phyloP scores from a whole-genome alignment of 805 yeast species.

The Candida stauntonica region DNA sequence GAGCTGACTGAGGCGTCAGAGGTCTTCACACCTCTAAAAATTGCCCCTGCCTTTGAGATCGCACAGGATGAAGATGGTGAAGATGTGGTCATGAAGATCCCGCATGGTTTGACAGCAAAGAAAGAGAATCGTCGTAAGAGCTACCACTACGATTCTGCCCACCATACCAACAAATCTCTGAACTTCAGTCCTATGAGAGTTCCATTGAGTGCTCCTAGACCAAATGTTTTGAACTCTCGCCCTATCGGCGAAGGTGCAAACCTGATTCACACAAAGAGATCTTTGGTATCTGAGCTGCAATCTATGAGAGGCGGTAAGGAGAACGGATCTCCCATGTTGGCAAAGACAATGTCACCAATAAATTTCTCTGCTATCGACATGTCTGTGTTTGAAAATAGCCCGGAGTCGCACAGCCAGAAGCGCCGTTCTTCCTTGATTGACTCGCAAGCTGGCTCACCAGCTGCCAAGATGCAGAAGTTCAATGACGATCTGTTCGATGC shows the following conservation, averaged over 20 bases:
- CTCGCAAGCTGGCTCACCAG: slow-evolving; percentile 21
- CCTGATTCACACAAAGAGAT: slow-evolving; percentile 22
- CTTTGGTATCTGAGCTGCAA: slow-evolving; percentile 11
- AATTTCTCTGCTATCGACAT: slow-evolving; percentile 1
- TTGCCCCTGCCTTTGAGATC: slow-evolving; percentile 14
- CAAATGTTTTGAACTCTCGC: slow-evolving; percentile 24
- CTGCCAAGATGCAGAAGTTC: slow-evolving; percentile 11
- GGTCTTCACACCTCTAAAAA: slow-evolving; percentile 23
- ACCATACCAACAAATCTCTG: neutral
- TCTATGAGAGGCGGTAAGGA: slow-evolving; percentile 17
- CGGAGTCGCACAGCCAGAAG: slow-evolving; percentile 7
- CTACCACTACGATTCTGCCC: slow-evolving; percentile 12
- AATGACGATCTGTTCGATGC: slow-evolving; percentile 2
- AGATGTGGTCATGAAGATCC: slow-evolving; percentile 30
- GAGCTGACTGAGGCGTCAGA: slow-evolving; percentile 19
- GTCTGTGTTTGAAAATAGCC: slow-evolving; percentile 4
- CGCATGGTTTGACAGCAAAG: slow-evolving; percentile 41
- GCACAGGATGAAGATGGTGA: slow-evolving; percentile 18
- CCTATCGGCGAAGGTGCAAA: slow-evolving; percentile 12
- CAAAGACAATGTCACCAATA: slow-evolving; percentile 11
- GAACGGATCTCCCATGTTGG: slow-evolving; percentile 12
- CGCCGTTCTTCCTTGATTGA: slow-evolving; percentile 24
- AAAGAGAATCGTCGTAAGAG: slow-evolving; percentile 27
- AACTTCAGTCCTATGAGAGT: slow-evolving; percentile 22
- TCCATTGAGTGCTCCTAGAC: slow-evolving; percentile 32